Evolutionary conservation across 2,329 filamentous ascomycete genomes (phyloP).

Genomic region (Diplodia intermedia): DNA sequence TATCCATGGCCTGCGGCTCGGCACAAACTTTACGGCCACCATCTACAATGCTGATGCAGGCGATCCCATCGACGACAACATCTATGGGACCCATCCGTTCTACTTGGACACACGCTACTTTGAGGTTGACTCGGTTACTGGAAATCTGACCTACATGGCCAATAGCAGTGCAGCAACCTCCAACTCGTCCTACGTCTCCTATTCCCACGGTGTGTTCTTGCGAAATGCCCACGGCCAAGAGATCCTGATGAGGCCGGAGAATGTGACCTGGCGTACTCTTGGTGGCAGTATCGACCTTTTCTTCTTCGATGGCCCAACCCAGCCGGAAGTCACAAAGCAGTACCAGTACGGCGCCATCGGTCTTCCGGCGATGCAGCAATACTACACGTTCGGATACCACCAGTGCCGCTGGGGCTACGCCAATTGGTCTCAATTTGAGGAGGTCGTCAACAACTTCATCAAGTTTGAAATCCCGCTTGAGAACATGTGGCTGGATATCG

Average conservation of each 20-base stretch:
- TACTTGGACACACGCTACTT: slow-evolving; percentile 83
- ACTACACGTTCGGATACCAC: slow-evolving; percentile 82
- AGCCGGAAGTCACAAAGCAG: slow-evolving; percentile 70
- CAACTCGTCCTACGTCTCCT: slow-evolving; percentile 65
- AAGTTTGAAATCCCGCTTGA: slow-evolving; percentile 63
- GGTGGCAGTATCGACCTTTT: slow-evolving; percentile 82
- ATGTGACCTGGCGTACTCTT: slow-evolving; percentile 75
- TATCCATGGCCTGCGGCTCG: slow-evolving; percentile 73
- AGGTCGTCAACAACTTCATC: slow-evolving; percentile 61
- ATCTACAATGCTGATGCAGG: slow-evolving; percentile 72
- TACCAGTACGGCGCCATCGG: slow-evolving; percentile 74
- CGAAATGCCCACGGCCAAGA: slow-evolving; percentile 81
- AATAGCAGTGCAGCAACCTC: slow-evolving; percentile 43
- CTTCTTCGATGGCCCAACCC: slow-evolving; percentile 76
- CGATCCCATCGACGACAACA: slow-evolving; percentile 68
- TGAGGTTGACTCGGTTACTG: slow-evolving; percentile 57
- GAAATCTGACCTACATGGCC: slow-evolving; percentile 60
- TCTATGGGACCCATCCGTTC: slow-evolving; percentile 79
- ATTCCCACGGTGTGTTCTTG: slow-evolving; percentile 78
- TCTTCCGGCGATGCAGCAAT: slow-evolving; percentile 78
- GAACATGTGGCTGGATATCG: slow-evolving; percentile 55
- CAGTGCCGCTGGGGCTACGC: slow-evolving; percentile 85
- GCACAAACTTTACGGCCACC: slow-evolving; percentile 74
- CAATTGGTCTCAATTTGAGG: slow-evolving; percentile 72
- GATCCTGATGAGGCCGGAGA: slow-evolving; percentile 66